Conservation (phyloP, 805 yeast species). For the Kluyveromyces lactis region DNA sequence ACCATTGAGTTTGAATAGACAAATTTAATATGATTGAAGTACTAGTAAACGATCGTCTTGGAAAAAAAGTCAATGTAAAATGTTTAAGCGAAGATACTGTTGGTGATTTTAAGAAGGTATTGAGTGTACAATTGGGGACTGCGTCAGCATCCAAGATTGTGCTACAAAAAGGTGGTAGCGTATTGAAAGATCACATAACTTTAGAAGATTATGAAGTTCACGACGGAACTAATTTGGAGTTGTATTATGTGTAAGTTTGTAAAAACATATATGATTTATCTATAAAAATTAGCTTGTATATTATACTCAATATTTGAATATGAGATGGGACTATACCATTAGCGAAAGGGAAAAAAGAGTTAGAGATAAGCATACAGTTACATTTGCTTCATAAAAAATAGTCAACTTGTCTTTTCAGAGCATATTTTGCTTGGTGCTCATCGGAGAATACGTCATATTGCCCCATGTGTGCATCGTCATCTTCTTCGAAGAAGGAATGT, state of each 20-base stretch:
- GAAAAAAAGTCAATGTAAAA: slow-evolving; percentile 81
- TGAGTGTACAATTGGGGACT: slow-evolving; percentile 79
- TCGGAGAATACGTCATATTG: slow-evolving; percentile 27
- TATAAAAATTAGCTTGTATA: no score
- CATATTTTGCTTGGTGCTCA: slow-evolving; percentile 27
- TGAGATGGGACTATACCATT: no score
- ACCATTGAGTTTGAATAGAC: no score
- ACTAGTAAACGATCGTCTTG: slow-evolving; percentile 67
- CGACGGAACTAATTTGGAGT: slow-evolving; percentile 78
- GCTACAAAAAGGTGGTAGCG: slow-evolving; percentile 77
- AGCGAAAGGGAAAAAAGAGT: no score
- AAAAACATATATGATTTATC: no score
- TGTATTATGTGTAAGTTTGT: slow-evolving; percentile 45
- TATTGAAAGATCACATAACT: slow-evolving; percentile 81
- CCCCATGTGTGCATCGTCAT: slow-evolving; percentile 6
- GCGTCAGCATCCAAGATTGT: slow-evolving; percentile 51
- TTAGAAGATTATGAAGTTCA: slow-evolving; percentile 93
- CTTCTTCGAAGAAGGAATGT: slow-evolving; percentile 17
- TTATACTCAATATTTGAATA: no score
- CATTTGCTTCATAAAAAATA: slow-evolving; percentile 22
- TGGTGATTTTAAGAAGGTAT: slow-evolving; percentile 81
- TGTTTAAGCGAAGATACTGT: slow-evolving; percentile 78
- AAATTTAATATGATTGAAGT: slow-evolving; percentile 54
- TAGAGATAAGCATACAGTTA: no score
- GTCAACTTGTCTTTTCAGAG: slow-evolving; percentile 26